Evolutionary conservation across 257 asterid genomes (phyloP), one percentile per base, ranked within the genome.

Genomic region (Salvia hispanica): DNA sequence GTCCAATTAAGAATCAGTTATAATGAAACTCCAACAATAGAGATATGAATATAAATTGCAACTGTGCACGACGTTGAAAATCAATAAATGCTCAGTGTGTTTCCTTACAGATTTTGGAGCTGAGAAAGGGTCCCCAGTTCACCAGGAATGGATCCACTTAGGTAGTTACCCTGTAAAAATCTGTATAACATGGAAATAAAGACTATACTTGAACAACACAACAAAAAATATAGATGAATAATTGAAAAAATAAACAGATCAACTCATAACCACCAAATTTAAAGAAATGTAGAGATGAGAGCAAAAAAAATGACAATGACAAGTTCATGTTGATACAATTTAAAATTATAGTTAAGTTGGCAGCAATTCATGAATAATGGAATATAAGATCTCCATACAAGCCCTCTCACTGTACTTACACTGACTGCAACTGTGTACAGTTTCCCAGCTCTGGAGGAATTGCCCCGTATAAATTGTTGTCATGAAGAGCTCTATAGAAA

Each of bases 361-460:
- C 71, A 55, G 55, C 28, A 52, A 50, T 25, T 59, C 31, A 21
- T 25, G 31, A 25, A 25, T 25, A 25, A 25, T 25, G 45, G 48
- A 72, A 66, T 55, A 67, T 66, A 43, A 65, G 42, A 56, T 69
- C 34, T 59, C 21, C 53, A 31, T n/a, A 70, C 28, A 4, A 66
- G 53, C 51, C 72, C 21, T 34, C 54, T 15, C 4, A 52, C 62
- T 65, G 43, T 65, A 82, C 99, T 93, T 85, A 93, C 99, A 90
- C 13, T 50, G 96, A 83, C 72, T 73, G 88, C 91, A 93, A 81
- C 70, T 76, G 83, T 1, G 95, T 81, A 81, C 99, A 93, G 79
- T 93, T 90, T 58, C 96, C 97, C 75, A 93, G 62, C 68, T 85
- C 95, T 72, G 95, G 84, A 62, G 99, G 99, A 69, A 93, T 86